Evolutionary conservation across 2,329 filamentous ascomycete species (phyloP).

Genomic region (Thyridium curvatum): DNA sequence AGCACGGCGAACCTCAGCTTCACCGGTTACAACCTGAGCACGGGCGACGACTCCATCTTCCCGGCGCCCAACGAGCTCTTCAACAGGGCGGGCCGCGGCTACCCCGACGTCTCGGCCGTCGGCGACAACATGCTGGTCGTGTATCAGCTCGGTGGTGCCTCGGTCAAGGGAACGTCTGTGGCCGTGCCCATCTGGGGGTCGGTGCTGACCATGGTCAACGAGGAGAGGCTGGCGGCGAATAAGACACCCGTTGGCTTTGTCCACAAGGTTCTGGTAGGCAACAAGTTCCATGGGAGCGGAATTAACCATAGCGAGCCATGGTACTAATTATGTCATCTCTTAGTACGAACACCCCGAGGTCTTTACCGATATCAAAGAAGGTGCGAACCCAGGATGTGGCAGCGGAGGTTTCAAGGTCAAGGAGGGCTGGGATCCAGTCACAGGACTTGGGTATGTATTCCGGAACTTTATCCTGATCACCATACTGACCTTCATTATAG

Average conservation of each 20-base stretch:
- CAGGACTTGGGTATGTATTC: conserved; percentile 10
- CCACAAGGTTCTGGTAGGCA: conserved; percentile 18
- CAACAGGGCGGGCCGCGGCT: conserved; percentile 15
- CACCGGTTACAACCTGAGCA: conserved; percentile 9
- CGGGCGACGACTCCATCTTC: conserved; percentile 8
- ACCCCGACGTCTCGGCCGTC: conserved; percentile 18
- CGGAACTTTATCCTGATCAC: background rate
- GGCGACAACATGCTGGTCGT: conserved; percentile 11
- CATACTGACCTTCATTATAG: background rate
- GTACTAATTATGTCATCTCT: too few relatives aligned
- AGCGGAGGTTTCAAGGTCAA: conserved; percentile 19
- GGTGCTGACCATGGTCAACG: conserved; percentile 56
- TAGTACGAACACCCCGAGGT: conserved; percentile 20
- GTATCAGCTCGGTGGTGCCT: too few relatives aligned
- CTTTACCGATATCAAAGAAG: conserved; percentile 20
- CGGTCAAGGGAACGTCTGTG: too few relatives aligned
- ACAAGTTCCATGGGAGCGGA: too few relatives aligned
- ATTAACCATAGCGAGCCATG: too few relatives aligned
- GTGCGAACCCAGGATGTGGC: conserved; percentile 23
- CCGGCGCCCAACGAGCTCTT: conserved; percentile 6
- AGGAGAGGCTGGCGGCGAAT: conserved; percentile 45
- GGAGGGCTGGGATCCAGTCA: conserved; percentile 19
- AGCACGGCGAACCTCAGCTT: conserved; percentile 7
- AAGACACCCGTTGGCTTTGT: conserved; percentile 30
- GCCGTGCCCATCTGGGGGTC: conserved; percentile 51